Evolutionary conservation across 78 protist genomes (phyloP), one percentile per base, ranked within the genome.

Genomic region (Cavenderia fasciculata): DNA sequence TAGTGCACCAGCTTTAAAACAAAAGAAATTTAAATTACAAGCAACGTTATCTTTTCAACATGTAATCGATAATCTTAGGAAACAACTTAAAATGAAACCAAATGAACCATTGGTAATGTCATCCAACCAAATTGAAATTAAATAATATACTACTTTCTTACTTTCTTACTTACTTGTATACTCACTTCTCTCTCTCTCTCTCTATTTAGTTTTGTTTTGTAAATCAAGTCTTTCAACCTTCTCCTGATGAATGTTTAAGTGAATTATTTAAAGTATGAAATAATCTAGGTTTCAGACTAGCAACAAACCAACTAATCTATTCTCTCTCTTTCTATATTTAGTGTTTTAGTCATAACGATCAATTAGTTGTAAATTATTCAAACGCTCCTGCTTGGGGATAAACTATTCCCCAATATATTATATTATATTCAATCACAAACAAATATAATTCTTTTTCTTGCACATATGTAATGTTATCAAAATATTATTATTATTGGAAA

Each of bases 1-100:
- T 72, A 77, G 93, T 29, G 93, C 93, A 61, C 85, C 62, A 54
- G 85, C 93, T 27, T 47, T 86, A 68, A 86, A 86, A 68, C 93
- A 86, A 68, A 86, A 72, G 71, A 86, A 86, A 62, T 86, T 86
- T 59, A 86, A 86, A 61, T 29, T 86, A n/a, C 85, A 74, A 46
- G 43, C 93, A 31, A 69, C 46, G 33, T 46, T 75, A 23, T 40
- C 84, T 4, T 86, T 86, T 56, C 84, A 86, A 57, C 40, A 71
- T 86, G 93, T 86, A 12, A 65, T 73, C 7, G 78, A 74, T 59
- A 74, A 74, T 71, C 29, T 86, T 46, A 62, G 93, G 62, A 40
- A 66, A 31, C 93, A 86, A 75, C 44, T 86, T 36, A 74, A 86
- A 61, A 49, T 86, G 57, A 65, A 86, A 49, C 40, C 93, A 27